Evolutionary conservation across 2,329 filamentous ascomycete genomes (phyloP).

Genomic region (Domatiomyces globalis): DNA sequence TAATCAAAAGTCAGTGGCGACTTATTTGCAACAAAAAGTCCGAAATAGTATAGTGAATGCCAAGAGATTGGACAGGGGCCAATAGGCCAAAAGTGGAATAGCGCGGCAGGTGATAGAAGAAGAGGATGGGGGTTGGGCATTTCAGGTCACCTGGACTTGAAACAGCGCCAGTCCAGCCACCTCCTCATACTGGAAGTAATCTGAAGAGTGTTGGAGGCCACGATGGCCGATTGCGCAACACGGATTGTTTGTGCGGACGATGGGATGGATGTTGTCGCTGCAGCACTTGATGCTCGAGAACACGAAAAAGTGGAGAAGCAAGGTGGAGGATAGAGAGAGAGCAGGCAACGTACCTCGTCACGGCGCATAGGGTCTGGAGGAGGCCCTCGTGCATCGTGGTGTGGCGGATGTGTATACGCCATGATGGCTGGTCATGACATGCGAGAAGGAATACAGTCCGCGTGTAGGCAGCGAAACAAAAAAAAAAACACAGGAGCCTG

Average conservation of each 20-base stretch:
- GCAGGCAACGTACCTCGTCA: slow-evolving; percentile 8
- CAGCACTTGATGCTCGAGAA: background rate
- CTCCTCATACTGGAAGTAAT: background rate
- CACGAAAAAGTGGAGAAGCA: background rate
- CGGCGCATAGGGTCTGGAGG: slow-evolving; percentile 6
- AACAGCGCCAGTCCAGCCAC: background rate
- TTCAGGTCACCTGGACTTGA: background rate
- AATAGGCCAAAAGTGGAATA: background rate
- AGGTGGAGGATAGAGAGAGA: background rate
- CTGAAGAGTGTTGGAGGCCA: background rate
- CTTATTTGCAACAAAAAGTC: too few relatives aligned
- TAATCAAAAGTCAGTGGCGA: background rate
- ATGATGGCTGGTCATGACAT: background rate
- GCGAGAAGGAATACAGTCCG: slow-evolving; percentile 1
- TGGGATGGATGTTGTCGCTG: background rate
- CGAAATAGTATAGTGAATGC: background rate
- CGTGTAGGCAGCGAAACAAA: slow-evolving; percentile 3
- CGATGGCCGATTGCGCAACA: background rate
- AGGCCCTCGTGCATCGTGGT: slow-evolving; percentile 4
- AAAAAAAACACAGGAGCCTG: slow-evolving; percentile 3
- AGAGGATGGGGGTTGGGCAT: background rate
- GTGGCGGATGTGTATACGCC: background rate
- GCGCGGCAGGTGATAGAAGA: background rate
- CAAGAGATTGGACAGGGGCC: background rate
- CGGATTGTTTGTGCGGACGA: background rate